Conservation (phyloP, 352 stramenopile species). For the Aphanomyces stellatus region DNA sequence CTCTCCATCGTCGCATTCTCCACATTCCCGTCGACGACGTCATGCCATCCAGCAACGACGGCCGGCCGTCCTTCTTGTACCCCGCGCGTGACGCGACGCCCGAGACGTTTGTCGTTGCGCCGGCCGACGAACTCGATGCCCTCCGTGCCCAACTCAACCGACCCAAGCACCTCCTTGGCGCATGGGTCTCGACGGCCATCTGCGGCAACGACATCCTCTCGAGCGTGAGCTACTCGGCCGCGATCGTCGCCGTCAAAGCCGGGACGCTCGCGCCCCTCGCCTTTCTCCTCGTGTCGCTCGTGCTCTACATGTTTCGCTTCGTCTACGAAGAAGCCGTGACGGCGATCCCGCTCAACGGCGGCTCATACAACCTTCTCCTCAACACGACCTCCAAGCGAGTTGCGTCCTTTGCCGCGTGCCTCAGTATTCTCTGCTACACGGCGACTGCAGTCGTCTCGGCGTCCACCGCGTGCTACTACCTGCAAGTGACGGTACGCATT, state of each 20-base stretch:
- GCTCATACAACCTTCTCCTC: conserved; percentile 88
- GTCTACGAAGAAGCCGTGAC: conserved; percentile 89
- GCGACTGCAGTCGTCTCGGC: conserved; percentile 73
- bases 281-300: conserved; percentile 63
- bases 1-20: too few species aligned
- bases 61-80: background rate
- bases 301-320: conserved; percentile 60
- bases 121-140: conserved; percentile 20
- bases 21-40: background rate
- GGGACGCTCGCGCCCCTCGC: conserved; percentile 79
- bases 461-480: conserved; percentile 49
- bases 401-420: conserved; percentile 76
- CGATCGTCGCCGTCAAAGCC: conserved; percentile 51
- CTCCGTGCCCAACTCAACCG: conserved; percentile 20
- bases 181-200: conserved; percentile 85
- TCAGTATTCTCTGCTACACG: conserved; percentile 88
- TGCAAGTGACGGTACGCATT: conserved; percentile 37
- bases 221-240: conserved; percentile 75
- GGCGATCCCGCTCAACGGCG: conserved; percentile 85
- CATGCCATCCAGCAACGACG: background rate
- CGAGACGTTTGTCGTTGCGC: background rate
- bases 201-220: conserved; percentile 90
- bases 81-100: background rate
- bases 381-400: conserved; percentile 89
- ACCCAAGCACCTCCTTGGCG: conserved; percentile 32